Evolutionary conservation across 176 grass and related monocot species (phyloP).

Genomic region (Rhynchospora breviuscula): DNA sequence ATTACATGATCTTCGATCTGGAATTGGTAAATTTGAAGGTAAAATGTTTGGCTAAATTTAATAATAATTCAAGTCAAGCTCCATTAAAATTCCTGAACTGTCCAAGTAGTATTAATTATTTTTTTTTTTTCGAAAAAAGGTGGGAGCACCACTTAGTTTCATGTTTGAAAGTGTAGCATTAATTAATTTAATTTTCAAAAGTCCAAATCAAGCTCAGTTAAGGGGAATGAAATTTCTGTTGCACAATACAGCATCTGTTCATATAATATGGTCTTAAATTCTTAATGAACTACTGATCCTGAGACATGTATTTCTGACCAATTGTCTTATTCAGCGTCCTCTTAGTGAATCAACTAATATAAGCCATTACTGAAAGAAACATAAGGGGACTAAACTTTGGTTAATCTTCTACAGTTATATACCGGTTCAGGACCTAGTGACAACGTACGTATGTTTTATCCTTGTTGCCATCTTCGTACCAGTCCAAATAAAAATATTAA

Average conservation of each 20-base stretch:
- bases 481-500: not conserved
- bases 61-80: not conserved
- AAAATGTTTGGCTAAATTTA: constrained; percentile 7
- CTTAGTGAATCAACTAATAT: not conserved
- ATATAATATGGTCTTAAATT: not conserved
- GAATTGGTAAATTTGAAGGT: constrained; percentile 50
- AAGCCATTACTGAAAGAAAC: not conserved
- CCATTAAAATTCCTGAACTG: not conserved
- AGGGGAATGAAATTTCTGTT: not conserved
- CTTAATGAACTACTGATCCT: not conserved
- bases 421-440: constrained; percentile 13
- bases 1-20: constrained; percentile 23
- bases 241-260: not conserved
- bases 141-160: no score
- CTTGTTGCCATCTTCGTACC: not conserved
- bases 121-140: no score
- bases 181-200: not conserved
- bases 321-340: not conserved
- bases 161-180: not conserved
- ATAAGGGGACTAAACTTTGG: not conserved
- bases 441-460: not conserved
- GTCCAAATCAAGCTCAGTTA: not conserved
- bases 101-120: not conserved
- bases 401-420: not conserved
- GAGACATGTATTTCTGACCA: not conserved